A percentile compares a stretch with the other conserved stretches of the same genome.
These are phyloP conservation scores for Osmanthus fragrans DNA, from an alignment of 257 asterid species.

Conservation along the genomic window DNA sequence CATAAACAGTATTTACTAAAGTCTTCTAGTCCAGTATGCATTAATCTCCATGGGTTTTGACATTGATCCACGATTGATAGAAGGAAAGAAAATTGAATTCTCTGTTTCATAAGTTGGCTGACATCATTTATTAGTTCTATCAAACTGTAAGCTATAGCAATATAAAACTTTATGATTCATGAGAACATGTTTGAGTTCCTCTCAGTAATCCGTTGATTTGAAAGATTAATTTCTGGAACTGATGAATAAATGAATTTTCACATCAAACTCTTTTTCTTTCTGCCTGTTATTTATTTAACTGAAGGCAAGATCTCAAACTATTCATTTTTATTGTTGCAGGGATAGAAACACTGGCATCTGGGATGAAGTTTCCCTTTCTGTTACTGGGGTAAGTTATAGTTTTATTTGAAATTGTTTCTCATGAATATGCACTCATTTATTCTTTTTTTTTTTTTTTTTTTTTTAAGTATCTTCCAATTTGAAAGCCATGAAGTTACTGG, in stretches of 20 bases:
- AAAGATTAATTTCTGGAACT: not conserved
- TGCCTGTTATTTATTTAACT: slow-evolving; percentile 7
- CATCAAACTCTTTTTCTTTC: slow-evolving; percentile 2
- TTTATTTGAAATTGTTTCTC: slow-evolving; percentile 21
- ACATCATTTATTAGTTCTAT: not conserved
- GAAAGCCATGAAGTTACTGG: not conserved
- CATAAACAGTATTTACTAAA: too few species aligned
- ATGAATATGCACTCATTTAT: not conserved
- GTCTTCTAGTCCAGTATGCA: too few species aligned
- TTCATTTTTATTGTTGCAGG: slow-evolving; percentile 48
- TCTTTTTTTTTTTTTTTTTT: not conserved
- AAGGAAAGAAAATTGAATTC: not conserved
- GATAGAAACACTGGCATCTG: slow-evolving; percentile 98
- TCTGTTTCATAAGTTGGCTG: not conserved
- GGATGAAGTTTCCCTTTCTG: slow-evolving; percentile 91
- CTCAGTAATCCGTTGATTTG: slow-evolving; percentile 5
- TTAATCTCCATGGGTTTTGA: not conserved
- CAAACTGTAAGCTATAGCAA: slow-evolving; percentile 7
- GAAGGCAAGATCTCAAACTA: slow-evolving; percentile 17
- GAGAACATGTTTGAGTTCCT: slow-evolving; percentile 12
- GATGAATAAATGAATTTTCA: not conserved
- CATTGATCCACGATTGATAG: not conserved
- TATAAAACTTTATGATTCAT: slow-evolving; percentile 7
- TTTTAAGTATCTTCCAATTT: not conserved
- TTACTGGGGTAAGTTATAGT: slow-evolving; percentile 80